These are phyloP conservation scores for Trichophyton equinum DNA, from an alignment of 2,329 filamentous ascomycete species.

Conservation along the genomic window DNA sequence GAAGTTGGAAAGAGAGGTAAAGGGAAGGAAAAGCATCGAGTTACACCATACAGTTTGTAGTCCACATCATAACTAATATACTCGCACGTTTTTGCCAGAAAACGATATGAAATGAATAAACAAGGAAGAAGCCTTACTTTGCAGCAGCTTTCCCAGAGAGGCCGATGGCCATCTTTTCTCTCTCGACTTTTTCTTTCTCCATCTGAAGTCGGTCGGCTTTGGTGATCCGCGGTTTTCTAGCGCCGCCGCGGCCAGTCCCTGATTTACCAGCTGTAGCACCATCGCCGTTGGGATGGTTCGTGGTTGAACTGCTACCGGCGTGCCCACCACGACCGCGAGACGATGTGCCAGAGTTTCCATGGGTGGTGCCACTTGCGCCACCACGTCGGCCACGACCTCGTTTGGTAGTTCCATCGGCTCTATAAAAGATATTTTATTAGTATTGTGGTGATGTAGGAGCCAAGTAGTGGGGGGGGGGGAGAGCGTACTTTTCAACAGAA, in stretches of 20 bases:
- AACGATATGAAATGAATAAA: background rate
- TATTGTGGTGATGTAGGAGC: background rate
- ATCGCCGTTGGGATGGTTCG: background rate
- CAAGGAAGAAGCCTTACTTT: background rate
- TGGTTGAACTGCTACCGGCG: background rate
- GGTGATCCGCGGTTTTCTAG: constrained; percentile 13
- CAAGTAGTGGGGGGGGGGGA: constrained; percentile 10
- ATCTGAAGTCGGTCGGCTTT: constrained; percentile 12
- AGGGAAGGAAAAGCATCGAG: no score
- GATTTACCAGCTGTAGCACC: background rate
- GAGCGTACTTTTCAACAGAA: constrained; percentile 46
- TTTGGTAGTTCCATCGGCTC: constrained; percentile 61
- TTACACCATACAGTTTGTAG: background rate
- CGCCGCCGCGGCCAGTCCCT: constrained; percentile 4
- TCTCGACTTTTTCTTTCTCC: constrained; percentile 14
- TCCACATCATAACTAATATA: background rate
- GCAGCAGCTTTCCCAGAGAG: constrained; percentile 1
- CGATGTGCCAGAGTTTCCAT: constrained; percentile 3
- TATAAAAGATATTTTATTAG: constrained; percentile 26
- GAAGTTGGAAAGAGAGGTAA: background rate
- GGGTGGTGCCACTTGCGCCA: constrained; percentile 5
- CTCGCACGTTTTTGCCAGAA: background rate
- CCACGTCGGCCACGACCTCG: constrained; percentile 41
- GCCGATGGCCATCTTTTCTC: constrained; percentile 13
- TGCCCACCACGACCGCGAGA: constrained; percentile 1